Evolutionary conservation across 495 filamentous ascomycete genomes (phyloP).

Genomic region (Penicillium lagena): DNA sequence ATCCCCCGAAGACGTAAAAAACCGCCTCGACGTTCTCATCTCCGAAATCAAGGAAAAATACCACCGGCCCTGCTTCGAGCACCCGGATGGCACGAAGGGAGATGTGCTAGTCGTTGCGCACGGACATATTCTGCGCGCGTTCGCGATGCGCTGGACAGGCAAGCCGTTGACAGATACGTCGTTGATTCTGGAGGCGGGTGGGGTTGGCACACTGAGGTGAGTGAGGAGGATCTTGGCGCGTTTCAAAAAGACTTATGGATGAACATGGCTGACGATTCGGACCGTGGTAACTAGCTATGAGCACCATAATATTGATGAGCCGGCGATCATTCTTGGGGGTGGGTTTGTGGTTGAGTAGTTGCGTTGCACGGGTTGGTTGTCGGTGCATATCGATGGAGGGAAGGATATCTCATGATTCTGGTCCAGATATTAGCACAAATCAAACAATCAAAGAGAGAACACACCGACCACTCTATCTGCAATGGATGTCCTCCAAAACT

Average conservation of each 20-base stretch:
- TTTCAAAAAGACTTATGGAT: not conserved
- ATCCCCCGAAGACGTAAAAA: conserved; percentile 59
- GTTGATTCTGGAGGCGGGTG: conserved; percentile 65
- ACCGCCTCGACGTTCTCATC: conserved; percentile 69
- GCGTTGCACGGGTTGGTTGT: no score
- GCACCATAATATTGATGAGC: conserved; percentile 60
- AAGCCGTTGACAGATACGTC: conserved; percentile 54
- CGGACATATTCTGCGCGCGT: conserved; percentile 82
- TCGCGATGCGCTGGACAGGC: conserved; percentile 81
- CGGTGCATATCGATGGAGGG: no score
- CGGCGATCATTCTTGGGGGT: conserved; percentile 58
- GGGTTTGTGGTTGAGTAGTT: conserved; percentile 39
- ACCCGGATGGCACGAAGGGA: conserved; percentile 37
- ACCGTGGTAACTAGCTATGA: conserved; percentile 47
- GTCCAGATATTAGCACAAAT: no score
- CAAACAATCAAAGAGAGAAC: not conserved
- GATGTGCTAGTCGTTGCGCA: conserved; percentile 72
- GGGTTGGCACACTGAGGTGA: conserved; percentile 74
- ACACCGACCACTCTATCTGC: not conserved
- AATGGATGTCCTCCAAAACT: not conserved
- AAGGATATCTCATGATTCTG: no score
- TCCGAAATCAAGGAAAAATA: conserved; percentile 57
- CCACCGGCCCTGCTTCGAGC: conserved; percentile 37
- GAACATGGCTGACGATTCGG: conserved; percentile 5
- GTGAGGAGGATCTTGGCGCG: conserved; percentile 4